Evolutionary conservation across 805 yeast genomes (phyloP).

Genomic region (Jamesozyma spencerorum): DNA sequence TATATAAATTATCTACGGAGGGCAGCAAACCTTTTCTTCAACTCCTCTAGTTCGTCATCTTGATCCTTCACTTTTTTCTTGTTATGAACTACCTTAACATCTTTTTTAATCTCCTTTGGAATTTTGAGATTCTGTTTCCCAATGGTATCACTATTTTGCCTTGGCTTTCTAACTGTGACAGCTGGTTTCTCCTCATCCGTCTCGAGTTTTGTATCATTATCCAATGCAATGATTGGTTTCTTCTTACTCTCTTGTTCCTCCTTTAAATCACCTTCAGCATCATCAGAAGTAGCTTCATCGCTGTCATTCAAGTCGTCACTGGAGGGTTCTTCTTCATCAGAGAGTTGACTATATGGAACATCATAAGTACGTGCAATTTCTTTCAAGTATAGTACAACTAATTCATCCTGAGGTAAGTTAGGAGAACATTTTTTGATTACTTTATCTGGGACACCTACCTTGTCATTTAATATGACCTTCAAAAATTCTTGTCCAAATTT

Average conservation of each 20-base stretch:
- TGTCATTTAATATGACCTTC: conserved; percentile 26
- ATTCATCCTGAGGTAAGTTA: conserved; percentile 53
- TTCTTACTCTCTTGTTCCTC: conserved; percentile 19
- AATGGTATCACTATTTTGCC: conserved; percentile 34
- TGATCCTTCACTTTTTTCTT: conserved; percentile 18
- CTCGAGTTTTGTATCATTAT: conserved; percentile 28
- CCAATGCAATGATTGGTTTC: conserved; percentile 32
- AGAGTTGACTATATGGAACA: conserved; percentile 58
- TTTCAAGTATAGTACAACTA: conserved; percentile 60
- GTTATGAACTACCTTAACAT: conserved; percentile 25
- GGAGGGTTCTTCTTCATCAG: conserved; percentile 9
- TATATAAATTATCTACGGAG: conserved; percentile 36
- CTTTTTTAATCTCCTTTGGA: conserved; percentile 34
- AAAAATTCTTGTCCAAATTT: conserved; percentile 65
- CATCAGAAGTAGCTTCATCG: neutral
- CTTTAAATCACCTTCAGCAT: neutral
- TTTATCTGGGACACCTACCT: conserved; percentile 53
- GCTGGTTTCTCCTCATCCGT: conserved; percentile 29
- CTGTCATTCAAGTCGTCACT: too few relatives aligned
- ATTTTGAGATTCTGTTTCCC: conserved; percentile 30
- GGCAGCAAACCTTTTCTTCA: conserved; percentile 70
- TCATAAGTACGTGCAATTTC: conserved; percentile 77
- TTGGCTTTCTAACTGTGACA: conserved; percentile 36
- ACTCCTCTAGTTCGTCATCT: conserved; percentile 49
- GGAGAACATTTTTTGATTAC: conserved; percentile 53